These are phyloP conservation scores for Lactarius trivialis DNA, from an alignment of 768 basidiomycete genomes.

Conservation along the genomic window DNA sequence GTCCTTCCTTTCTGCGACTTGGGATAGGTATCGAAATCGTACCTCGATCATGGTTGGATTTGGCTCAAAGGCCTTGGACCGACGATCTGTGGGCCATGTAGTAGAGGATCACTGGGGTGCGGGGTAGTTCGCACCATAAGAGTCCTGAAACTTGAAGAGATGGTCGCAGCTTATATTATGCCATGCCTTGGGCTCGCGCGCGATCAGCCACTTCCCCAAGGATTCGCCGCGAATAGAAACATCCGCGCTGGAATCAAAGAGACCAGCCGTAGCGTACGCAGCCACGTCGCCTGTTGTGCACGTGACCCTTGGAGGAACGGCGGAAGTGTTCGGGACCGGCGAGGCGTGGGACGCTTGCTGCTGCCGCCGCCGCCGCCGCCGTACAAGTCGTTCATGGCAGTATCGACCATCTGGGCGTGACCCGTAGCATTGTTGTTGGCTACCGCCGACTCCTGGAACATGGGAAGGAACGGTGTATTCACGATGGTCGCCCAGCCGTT, in stretches of 20 bases:
- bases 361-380: too few relatives aligned
- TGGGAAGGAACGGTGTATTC: too few relatives aligned
- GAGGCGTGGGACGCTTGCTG: too few relatives aligned
- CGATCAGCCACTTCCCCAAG: constrained; percentile 16
- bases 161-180: constrained; percentile 7
- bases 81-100: neutral
- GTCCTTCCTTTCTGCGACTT: neutral
- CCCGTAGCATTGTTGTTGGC: too few relatives aligned
- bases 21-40: constrained; percentile 1
- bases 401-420: too few relatives aligned
- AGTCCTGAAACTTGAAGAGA: constrained; percentile 10
- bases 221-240: neutral
- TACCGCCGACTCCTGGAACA: too few relatives aligned
- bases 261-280: constrained; percentile 1
- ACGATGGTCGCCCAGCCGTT: too few relatives aligned
- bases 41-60: constrained; percentile 5
- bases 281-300: too few relatives aligned
- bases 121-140: neutral
- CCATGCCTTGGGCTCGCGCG: constrained; percentile 9
- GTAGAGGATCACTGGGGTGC: too few relatives aligned
- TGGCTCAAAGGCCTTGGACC: constrained; percentile 2
- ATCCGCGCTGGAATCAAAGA: constrained; percentile 8
- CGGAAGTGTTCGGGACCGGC: too few relatives aligned
- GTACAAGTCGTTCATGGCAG: too few relatives aligned
- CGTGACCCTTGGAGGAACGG: too few relatives aligned